Percentiles rank a stretch among this genome's conserved stretches.
Conservation (phyloP, 768 basidiomycete genomes). For the Boletus reticulatus region DNA sequence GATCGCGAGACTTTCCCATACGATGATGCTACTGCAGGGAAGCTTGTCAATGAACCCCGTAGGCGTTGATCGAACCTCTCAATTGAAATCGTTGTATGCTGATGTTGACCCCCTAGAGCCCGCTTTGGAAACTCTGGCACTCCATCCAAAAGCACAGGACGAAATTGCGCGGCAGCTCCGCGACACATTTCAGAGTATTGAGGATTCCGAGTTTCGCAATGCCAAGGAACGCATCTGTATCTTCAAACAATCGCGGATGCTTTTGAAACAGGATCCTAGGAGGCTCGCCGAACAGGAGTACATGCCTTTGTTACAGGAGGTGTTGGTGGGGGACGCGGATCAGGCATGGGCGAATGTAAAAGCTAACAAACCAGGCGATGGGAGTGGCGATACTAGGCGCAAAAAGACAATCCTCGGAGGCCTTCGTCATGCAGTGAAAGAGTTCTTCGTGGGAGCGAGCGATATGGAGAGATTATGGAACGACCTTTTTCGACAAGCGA, state of each 20-base stretch:
- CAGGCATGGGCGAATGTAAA: background rate
- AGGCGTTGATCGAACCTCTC: too few species aligned
- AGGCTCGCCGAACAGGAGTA: background rate
- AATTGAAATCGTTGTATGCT: background rate
- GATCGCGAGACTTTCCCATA: conserved; percentile 16
- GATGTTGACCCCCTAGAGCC: conserved; percentile 5
- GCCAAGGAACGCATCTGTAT: conserved; percentile 17
- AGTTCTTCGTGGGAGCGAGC: background rate
- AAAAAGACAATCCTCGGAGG: background rate
- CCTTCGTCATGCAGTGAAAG: background rate
- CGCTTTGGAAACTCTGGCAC: background rate
- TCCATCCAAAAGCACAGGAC: conserved; percentile 15
- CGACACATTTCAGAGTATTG: conserved; percentile 4
- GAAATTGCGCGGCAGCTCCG: background rate
- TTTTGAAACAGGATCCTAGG: background rate
- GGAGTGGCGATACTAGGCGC: background rate
- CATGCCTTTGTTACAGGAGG: background rate
- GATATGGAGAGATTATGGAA: background rate
- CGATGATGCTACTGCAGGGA: background rate
- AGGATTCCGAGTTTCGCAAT: conserved; percentile 2
- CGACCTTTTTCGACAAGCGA: background rate
- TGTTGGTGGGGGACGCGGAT: conserved; percentile 6
- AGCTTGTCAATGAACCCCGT: conserved; percentile 3
- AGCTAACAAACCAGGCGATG: too few species aligned
- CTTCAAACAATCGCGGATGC: background rate